Evolutionary conservation across 768 basidiomycete species (phyloP).

Genomic region (Rhodocollybia butyracea): DNA sequence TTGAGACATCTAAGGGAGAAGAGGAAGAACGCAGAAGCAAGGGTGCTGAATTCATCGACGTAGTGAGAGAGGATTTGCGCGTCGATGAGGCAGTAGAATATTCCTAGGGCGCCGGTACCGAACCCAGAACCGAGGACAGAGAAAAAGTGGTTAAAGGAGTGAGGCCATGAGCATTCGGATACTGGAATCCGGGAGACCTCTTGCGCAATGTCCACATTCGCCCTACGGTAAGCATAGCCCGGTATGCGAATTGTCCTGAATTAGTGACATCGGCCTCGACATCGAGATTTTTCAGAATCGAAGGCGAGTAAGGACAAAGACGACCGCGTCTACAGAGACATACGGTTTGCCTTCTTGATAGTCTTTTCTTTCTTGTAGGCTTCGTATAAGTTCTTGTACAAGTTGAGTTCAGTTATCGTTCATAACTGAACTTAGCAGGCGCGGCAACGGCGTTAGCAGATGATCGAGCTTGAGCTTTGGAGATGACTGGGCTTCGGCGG

Average conservation of each 20-base stretch:
- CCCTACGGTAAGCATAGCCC: no score
- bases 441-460: no score
- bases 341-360: no score
- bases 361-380: constrained; percentile 78
- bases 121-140: constrained; percentile 83
- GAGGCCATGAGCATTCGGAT: constrained; percentile 82
- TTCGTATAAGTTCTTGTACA: constrained; percentile 84
- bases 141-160: constrained; percentile 77
- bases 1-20: constrained; percentile 91
- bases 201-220: no score
- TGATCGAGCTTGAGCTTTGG: no score
- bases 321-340: no score
- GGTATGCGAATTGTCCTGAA: constrained; percentile 77
- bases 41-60: constrained; percentile 84
- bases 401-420: no score
- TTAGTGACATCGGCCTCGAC: constrained; percentile 76
- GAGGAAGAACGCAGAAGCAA: constrained; percentile 89
- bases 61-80: constrained; percentile 75
- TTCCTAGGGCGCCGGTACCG: constrained; percentile 82
- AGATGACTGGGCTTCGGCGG: no score
- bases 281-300: no score
- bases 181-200: constrained; percentile 24
- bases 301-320: no score
- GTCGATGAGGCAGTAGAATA: constrained; percentile 81
- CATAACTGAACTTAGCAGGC: no score